Conservation (phyloP, 2,329 filamentous ascomycete species). For the Aspergillus neoniger region DNA sequence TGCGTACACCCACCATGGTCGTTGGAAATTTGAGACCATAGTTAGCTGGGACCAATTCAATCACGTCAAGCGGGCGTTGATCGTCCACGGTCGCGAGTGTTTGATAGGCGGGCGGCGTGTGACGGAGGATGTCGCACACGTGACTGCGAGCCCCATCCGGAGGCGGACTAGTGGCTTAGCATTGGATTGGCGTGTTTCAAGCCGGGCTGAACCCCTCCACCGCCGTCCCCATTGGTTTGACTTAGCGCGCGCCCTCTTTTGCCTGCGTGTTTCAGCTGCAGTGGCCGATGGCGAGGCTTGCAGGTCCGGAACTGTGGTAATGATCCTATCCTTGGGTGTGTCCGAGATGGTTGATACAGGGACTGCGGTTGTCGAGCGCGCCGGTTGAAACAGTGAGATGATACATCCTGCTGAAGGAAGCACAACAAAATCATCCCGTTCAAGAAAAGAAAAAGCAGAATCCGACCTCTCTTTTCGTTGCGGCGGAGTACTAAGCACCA, state of each 20-base stretch:
- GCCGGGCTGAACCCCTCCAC: conserved; percentile 18
- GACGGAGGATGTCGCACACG: conserved; percentile 12
- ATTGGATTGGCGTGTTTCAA: conserved; percentile 34
- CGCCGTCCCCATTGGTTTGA: conserved; percentile 12
- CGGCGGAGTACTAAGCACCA: background rate
- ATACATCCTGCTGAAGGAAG: background rate
- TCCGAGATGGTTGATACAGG: background rate
- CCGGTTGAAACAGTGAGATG: background rate
- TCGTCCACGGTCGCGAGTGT: background rate
- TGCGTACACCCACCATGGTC: no score
- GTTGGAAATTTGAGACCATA: background rate
- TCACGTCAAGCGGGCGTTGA: background rate
- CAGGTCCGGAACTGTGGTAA: background rate
- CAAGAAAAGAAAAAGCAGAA: background rate
- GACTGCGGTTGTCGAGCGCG: background rate
- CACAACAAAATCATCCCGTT: background rate
- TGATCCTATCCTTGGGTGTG: background rate
- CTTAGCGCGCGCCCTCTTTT: conserved; percentile 20
- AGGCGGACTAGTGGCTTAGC: conserved; percentile 25
- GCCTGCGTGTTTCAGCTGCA: conserved; percentile 29
- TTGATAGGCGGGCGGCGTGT: background rate
- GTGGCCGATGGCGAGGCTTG: background rate
- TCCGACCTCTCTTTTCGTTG: background rate
- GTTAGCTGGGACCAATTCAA: background rate
- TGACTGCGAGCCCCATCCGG: conserved; percentile 9